Base-by-base conservation (phyloP, 1,284 basidiomycete genomes). In the Coniferiporia sulphurascens region DNA sequence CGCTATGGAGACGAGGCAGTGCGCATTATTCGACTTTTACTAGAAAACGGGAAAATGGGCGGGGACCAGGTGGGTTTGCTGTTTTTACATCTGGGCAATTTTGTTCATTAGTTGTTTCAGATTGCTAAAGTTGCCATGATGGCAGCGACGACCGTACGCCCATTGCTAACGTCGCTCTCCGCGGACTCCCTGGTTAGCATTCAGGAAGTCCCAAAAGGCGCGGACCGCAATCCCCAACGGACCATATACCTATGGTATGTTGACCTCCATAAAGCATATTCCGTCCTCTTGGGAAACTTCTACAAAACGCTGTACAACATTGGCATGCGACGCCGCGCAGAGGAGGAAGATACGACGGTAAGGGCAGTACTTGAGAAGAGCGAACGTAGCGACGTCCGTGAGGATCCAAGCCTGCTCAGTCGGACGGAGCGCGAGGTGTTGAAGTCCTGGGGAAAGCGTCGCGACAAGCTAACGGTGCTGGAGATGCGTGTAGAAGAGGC, bases 111-210 rank as follows among this genome's bases (percentile, higher is more conserved):
- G n/a, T 45, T 34, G 46, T 15, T 49, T n/a, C 65, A 96, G 93
- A 89, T 99, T 46, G 90, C 93, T 21, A 96, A 97, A 73, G 79
- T 91, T 50, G 92, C 93, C 4, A 93, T 99, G 86, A 88, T 98
- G 76, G 84, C 92, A 0, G 82, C 89, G 41, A 93, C 92, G 69
- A 91, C 95, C 66, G 89, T 93, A 52, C 85, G 96, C 52, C 86
- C 89, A 44, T 74, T 94, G 45, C 79, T 98, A 57, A 83, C 90
- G 9, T 83, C 86, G 1, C 81, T 99, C 56, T 86, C 91, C 7
- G 80, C 86, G 8, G 86, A 94, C 66, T 86, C 84, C 32, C 72
- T 97, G 56, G 85, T 97, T 65, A 92, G 91, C 66, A 88, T 89
- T 9, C 93, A 95, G 74, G 94, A 97, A 71, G 88, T 97, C 2